A percentile compares a stretch with the other conserved stretches of the same genome.
phyloP scores from a whole-genome alignment of 371 early-diverging fungal genomes.

The Basidiobolus meristosporus region DNA sequence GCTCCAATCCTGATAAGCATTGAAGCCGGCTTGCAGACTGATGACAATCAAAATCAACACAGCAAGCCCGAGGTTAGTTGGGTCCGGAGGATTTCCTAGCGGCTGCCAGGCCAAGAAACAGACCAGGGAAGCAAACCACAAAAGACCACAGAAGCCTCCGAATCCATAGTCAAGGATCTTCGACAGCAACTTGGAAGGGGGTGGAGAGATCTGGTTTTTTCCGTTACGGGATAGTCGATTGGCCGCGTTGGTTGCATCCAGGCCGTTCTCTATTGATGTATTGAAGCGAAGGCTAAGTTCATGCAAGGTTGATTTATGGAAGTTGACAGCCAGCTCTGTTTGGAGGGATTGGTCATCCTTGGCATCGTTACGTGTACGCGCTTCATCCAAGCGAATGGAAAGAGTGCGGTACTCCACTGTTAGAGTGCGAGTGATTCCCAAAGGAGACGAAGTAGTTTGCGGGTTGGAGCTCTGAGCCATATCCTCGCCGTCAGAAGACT shows the following conservation, averaged over 20 bases:
- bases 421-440: too few species aligned
- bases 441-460: too few species aligned
- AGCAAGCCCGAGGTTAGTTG: constrained; percentile 13
- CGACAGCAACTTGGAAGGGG: too few species aligned
- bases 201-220: constrained; percentile 18
- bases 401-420: constrained; percentile 1
- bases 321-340: constrained; percentile 5
- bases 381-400: background rate
- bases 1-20: constrained; percentile 29
- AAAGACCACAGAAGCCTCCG: constrained; percentile 16
- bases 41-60: constrained; percentile 8
- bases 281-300: constrained; percentile 23
- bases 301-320: constrained; percentile 11
- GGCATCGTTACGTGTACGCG: constrained; percentile 1
- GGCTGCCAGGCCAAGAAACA: constrained; percentile 12
- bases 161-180: constrained; percentile 19
- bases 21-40: background rate
- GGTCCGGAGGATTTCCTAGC: constrained; percentile 12
- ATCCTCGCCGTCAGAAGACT: too few species aligned
- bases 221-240: constrained; percentile 21
- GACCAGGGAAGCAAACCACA: constrained; percentile 19
- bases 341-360: background rate
- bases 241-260: constrained; percentile 12
- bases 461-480: too few species aligned
- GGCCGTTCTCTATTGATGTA: constrained; percentile 16